Evolutionary conservation across 1,284 basidiomycete genomes (phyloP).

Genomic region (Cryptococcus floricola): DNA sequence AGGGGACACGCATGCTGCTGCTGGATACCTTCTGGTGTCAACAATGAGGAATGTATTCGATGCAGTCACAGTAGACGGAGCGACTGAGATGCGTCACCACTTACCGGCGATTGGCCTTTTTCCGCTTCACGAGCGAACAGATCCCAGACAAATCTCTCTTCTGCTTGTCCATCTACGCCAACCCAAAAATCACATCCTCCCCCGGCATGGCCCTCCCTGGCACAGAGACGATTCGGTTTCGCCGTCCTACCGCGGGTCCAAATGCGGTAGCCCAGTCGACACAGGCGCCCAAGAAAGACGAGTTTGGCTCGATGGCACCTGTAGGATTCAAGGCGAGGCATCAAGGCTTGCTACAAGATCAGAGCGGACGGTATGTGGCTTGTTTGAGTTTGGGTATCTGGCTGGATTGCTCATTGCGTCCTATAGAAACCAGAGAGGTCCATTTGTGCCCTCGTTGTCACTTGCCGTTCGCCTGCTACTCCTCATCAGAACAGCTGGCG

Average conservation of each 20-base stretch:
- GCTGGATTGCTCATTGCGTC: no score
- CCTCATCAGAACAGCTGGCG: constrained; percentile 74
- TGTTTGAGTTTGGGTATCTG: neutral
- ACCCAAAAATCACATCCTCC: neutral
- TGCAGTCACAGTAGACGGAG: neutral
- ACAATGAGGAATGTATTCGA: neutral
- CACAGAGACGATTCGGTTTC: constrained; percentile 46
- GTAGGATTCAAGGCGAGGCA: constrained; percentile 45
- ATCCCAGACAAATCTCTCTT: neutral
- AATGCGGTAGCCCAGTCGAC: constrained; percentile 27
- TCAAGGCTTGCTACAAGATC: constrained; percentile 49
- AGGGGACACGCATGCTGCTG: neutral
- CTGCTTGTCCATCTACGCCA: neutral
- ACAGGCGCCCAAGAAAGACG: constrained; percentile 30
- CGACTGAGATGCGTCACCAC: neutral
- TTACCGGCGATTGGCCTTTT: neutral
- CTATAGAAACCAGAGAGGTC: constrained; percentile 45
- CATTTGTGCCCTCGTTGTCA: constrained; percentile 78
- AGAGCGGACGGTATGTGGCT: constrained; percentile 36
- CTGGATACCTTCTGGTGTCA: constrained; percentile 1
- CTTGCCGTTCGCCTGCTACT: constrained; percentile 78
- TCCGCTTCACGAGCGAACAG: neutral
- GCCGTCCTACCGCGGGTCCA: constrained; percentile 42
- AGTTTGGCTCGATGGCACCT: constrained; percentile 41
- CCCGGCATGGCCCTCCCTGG: constrained; percentile 37